Evolutionary conservation across 352 stramenopile genomes (phyloP).

Genomic region (Phytophthora multivora): DNA sequence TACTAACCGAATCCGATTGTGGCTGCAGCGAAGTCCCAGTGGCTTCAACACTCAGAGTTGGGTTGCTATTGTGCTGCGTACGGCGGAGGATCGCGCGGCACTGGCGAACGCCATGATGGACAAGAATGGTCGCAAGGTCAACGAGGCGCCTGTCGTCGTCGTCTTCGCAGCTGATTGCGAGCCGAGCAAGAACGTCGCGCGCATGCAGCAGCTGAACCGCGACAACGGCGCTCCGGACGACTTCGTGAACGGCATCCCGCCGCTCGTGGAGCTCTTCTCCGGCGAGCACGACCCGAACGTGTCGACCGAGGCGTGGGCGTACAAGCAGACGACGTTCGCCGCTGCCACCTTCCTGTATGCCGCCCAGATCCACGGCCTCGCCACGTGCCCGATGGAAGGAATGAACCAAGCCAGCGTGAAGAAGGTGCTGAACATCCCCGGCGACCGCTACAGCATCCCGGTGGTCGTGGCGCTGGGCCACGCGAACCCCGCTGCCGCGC

Average conservation of each 20-base stretch:
- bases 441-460: slow-evolving; percentile 66
- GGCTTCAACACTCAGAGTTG: slow-evolving; percentile 82
- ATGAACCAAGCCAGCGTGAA: slow-evolving; percentile 56
- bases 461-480: slow-evolving; percentile 71
- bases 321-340: slow-evolving; percentile 74
- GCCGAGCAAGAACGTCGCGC: slow-evolving; percentile 62
- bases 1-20: background rate
- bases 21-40: slow-evolving; percentile 33
- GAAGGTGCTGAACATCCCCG: slow-evolving; percentile 57
- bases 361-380: slow-evolving; percentile 57
- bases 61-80: slow-evolving; percentile 58
- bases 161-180: slow-evolving; percentile 80
- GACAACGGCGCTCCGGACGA: slow-evolving; percentile 47
- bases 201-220: slow-evolving; percentile 67
- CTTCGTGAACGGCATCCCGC: slow-evolving; percentile 48
- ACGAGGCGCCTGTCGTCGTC: slow-evolving; percentile 64
- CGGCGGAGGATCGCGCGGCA: slow-evolving; percentile 50
- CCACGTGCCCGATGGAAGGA: slow-evolving; percentile 73
- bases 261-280: slow-evolving; percentile 55
- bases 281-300: slow-evolving; percentile 59
- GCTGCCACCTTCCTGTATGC: slow-evolving; percentile 70
- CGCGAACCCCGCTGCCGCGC: slow-evolving; percentile 20
- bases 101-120: slow-evolving; percentile 67
- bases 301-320: slow-evolving; percentile 68
- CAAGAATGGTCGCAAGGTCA: slow-evolving; percentile 59